Evolutionary conservation across 139 green algal species (phyloP).

Genomic region (Volvox reticuliferus): DNA sequence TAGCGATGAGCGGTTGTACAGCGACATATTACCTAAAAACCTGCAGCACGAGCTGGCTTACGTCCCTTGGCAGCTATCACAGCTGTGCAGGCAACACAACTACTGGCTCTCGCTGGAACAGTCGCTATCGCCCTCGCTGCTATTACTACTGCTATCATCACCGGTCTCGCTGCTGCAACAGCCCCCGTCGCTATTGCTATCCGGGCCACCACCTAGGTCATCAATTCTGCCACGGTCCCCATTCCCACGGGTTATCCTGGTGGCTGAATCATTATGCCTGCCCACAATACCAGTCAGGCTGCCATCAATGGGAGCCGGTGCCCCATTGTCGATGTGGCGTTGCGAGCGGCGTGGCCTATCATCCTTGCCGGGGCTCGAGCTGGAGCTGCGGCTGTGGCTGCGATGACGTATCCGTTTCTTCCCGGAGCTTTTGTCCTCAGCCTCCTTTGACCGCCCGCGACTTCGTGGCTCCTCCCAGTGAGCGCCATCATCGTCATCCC

Average conservation of each 20-base stretch:
- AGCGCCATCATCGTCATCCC: not conserved
- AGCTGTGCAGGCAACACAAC: not conserved
- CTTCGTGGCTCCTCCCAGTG: not conserved
- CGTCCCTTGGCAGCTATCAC: too few relatives aligned
- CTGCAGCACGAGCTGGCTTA: too few relatives aligned
- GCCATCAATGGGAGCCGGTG: too few relatives aligned
- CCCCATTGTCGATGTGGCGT: too few relatives aligned
- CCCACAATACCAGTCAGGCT: not conserved
- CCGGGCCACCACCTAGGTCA: too few relatives aligned
- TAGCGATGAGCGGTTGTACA: too few relatives aligned
- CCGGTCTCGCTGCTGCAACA: constrained; percentile 1
- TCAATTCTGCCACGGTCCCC: too few relatives aligned
- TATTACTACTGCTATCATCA: not conserved
- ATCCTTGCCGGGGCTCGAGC: not conserved
- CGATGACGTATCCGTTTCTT: not conserved
- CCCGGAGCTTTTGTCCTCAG: not conserved
- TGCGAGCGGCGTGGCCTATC: too few relatives aligned
- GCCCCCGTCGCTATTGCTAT: not conserved
- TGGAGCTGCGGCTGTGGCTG: not conserved
- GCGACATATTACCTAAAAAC: too few relatives aligned
- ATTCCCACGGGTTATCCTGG: not conserved
- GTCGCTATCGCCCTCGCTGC: not conserved
- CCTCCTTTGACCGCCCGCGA: not conserved
- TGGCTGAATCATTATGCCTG: not conserved
- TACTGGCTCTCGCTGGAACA: not conserved